phyloP scores from a whole-genome alignment of 305 asterid species.

The Fraxinus latifolia region DNA sequence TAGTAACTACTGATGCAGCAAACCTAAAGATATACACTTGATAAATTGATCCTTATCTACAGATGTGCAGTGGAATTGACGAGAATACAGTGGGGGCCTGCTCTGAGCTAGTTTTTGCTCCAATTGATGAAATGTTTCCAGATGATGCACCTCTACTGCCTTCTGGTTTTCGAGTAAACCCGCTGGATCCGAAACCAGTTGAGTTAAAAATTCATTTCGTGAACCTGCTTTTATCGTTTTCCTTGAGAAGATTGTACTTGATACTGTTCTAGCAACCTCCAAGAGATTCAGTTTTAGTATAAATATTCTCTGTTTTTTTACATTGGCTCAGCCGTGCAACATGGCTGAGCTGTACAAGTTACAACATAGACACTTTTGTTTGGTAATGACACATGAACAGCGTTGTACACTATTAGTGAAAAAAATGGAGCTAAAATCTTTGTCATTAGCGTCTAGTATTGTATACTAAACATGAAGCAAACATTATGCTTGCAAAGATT shows the following conservation, averaged over 20 bases:
- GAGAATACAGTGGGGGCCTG: conserved; percentile 77
- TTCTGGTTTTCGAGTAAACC: conserved; percentile 84
- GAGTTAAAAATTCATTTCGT: conserved; percentile 26
- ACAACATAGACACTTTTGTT: not conserved
- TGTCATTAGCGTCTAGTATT: not conserved
- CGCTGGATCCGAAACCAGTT: conserved; percentile 80
- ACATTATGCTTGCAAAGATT: not conserved
- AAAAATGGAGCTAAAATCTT: not conserved
- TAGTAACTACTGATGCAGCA: not conserved
- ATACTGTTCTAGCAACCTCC: not conserved
- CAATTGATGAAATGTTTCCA: conserved; percentile 86
- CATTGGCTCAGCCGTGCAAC: not conserved
- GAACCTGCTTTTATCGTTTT: not conserved
- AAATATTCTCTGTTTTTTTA: not conserved
- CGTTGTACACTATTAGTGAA: not conserved
- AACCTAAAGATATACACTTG: not conserved
- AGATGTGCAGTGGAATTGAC: conserved; percentile 89
- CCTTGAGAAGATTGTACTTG: not conserved
- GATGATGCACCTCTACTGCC: conserved; percentile 80
- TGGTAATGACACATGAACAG: not conserved
- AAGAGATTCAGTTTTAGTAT: not conserved
- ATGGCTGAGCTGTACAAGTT: not conserved
- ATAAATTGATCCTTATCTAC: conserved; percentile 14
- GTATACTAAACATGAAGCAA: not conserved
- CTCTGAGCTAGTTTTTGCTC: conserved; percentile 86